Conservation (phyloP, 331 rosid species). For the Spiraea crenata region DNA sequence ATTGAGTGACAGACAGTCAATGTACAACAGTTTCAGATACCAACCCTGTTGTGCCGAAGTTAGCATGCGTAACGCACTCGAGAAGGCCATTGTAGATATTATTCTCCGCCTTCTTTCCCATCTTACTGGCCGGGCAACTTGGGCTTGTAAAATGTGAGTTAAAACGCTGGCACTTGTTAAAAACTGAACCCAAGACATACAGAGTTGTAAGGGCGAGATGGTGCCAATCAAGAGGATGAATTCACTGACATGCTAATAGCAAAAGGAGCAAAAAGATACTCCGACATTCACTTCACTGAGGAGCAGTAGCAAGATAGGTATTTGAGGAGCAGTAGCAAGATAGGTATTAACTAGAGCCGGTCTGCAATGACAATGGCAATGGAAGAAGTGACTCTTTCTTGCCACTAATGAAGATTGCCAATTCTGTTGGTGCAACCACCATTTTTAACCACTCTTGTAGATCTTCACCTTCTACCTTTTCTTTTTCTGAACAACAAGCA, state of each 20-base stretch:
- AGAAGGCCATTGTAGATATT: constrained; percentile 34
- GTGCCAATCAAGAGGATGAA: constrained; percentile 32
- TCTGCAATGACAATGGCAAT: constrained; percentile 32
- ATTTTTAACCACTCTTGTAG: constrained; percentile 79
- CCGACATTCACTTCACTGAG: constrained; percentile 26
- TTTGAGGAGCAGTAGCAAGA: constrained; percentile 22
- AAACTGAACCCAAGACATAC: constrained; percentile 53
- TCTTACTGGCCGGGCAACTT: constrained; percentile 17
- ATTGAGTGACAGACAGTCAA: constrained; percentile 44
- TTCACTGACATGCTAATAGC: constrained; percentile 32
- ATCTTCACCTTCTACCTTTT: constrained; percentile 93
- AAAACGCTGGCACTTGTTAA: constrained; percentile 33
- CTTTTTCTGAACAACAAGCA: constrained; percentile 63
- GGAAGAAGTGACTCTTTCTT: constrained; percentile 64
- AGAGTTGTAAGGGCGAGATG: constrained; percentile 40
- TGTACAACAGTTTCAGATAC: constrained; percentile 51
- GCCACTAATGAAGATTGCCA: constrained; percentile 56
- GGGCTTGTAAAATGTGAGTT: constrained; percentile 35
- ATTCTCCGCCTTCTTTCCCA: constrained; percentile 27
- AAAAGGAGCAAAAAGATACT: constrained; percentile 31
- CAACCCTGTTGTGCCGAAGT: constrained; percentile 23
- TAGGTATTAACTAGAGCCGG: constrained; percentile 34
- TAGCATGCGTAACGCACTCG: constrained; percentile 24
- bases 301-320: constrained; percentile 20
- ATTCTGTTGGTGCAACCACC: constrained; percentile 87